A percentile compares a stretch with the other conserved stretches of the same genome.
Conservation (phyloP, 2,329 filamentous ascomycete species). For the Fusarium luffae region DNA sequence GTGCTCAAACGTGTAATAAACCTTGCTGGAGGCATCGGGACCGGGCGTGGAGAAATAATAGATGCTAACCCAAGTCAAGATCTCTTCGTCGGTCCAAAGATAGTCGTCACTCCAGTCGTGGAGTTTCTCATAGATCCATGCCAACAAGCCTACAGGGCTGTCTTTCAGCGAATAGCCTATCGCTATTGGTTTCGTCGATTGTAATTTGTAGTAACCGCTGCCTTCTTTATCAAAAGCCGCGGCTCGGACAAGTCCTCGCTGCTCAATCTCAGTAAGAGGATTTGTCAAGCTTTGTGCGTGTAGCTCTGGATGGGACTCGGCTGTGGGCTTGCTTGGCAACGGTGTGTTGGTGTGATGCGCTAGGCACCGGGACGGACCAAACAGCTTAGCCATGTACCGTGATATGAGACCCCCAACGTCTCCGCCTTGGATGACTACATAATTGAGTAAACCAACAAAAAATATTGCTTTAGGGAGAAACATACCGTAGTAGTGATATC, state of each 20-base stretch:
- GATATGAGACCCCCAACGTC: background rate
- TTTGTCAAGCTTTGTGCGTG: too few relatives aligned
- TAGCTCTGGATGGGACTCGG: too few relatives aligned
- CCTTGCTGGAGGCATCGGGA: too few relatives aligned
- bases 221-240: background rate
- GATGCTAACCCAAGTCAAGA: too few relatives aligned
- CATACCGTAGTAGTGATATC: background rate
- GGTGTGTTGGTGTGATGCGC: too few relatives aligned
- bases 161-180: background rate
- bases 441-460: too few relatives aligned
- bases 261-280: background rate
- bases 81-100: too few relatives aligned
- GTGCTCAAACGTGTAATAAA: too few relatives aligned
- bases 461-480: too few relatives aligned
- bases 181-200: background rate
- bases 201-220: background rate
- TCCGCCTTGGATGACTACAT: background rate
- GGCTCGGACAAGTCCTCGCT: background rate
- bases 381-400: background rate
- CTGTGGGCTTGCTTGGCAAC: too few relatives aligned
- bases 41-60: too few relatives aligned
- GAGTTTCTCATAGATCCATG: background rate
- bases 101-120: background rate
- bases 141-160: background rate
- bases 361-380: background rate